phyloP scores from a whole-genome alignment of 192 early-diverging fungal species.

The Rhizophagus clarus region DNA sequence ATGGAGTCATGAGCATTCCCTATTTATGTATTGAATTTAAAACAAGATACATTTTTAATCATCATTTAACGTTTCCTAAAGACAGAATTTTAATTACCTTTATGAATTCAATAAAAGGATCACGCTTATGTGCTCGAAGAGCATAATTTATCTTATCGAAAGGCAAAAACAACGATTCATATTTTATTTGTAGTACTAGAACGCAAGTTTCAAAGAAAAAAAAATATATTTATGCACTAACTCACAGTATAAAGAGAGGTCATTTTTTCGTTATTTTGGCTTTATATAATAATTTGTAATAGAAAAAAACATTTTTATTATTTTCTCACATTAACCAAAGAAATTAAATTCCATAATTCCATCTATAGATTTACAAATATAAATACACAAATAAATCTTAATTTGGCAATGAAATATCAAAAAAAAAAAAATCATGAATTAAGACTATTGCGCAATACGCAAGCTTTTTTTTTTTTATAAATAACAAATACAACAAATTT shows the following conservation, averaged over 20 bases:
- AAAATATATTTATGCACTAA: background rate
- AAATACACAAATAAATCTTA: too few relatives aligned
- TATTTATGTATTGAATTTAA: background rate
- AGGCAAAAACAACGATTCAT: background rate
- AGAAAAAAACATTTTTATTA: too few relatives aligned
- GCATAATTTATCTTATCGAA: constrained; percentile 47
- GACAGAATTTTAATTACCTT: constrained; percentile 54
- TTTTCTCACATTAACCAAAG: too few relatives aligned
- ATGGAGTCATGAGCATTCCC: constrained; percentile 75
- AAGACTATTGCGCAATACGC: too few relatives aligned
- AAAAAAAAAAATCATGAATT: too few relatives aligned
- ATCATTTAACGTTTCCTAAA: background rate
- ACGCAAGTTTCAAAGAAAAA: background rate
- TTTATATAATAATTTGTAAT: too few relatives aligned
- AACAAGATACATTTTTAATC: background rate
- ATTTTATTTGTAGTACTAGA: too few relatives aligned
- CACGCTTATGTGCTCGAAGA: constrained; percentile 70
- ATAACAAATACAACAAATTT: too few relatives aligned
- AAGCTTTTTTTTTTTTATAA: too few relatives aligned
- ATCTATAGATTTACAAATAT: too few relatives aligned
- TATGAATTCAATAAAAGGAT: constrained; percentile 90
- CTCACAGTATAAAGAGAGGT: constrained; percentile 25
- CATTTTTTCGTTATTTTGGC: background rate
- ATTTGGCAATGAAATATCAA: too few relatives aligned
- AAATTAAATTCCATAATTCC: too few relatives aligned